Conservation (phyloP, 139 green algal species). For the Ostreobium quekettii region DNA sequence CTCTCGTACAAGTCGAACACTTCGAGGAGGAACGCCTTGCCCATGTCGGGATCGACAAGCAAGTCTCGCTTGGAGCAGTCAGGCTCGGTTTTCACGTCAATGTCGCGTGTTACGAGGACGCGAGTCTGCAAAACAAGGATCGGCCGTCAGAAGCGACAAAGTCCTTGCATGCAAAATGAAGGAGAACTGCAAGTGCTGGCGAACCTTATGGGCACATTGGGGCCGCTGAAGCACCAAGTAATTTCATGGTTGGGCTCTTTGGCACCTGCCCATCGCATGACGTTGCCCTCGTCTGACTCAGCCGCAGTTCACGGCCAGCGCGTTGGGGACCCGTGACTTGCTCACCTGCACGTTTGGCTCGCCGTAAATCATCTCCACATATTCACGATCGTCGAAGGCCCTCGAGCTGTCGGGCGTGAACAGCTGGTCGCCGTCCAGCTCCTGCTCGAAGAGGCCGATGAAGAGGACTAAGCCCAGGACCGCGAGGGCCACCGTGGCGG, state of each 20-base stretch:
- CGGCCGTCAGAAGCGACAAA: not conserved
- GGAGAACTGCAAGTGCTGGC: too few species aligned
- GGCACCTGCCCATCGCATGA: too few species aligned
- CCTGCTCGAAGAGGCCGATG: not conserved
- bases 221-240: too few species aligned
- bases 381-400: not conserved
- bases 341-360: not conserved
- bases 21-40: not conserved
- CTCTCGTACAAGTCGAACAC: not conserved
- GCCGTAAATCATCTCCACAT: slow-evolving; percentile 4
- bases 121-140: not conserved
- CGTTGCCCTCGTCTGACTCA: too few species aligned
- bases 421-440: slow-evolving; percentile 2
- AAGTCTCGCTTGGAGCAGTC: not conserved
- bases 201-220: too few species aligned
- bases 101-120: not conserved
- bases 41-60: not conserved
- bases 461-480: too few species aligned
- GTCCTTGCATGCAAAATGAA: too few species aligned
- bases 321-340: too few species aligned
- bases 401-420: slow-evolving; percentile 4
- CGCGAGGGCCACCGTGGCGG: too few species aligned
- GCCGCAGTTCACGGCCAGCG: too few species aligned
- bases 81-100: not conserved
- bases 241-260: too few species aligned